Evolutionary conservation across 202 grass and related monocot genomes (phyloP), one percentile per base, ranked within the genome.

Genomic region (Cymbopogon flexuosus): DNA sequence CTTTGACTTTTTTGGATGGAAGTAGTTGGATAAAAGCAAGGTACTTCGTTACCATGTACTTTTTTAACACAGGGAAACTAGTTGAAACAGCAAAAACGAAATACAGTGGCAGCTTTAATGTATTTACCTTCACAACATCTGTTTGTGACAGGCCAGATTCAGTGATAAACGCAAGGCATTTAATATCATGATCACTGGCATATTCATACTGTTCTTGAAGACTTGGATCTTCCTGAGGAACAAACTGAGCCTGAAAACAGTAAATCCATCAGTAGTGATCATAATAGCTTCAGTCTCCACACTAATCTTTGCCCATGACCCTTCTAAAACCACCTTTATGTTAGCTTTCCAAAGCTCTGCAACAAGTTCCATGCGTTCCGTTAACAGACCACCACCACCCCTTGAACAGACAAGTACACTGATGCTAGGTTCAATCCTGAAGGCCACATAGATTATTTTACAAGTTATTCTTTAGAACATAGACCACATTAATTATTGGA

Each of bases 121-220:
- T 49, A 76, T 72, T 80, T 93, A 97, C 94, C 94, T 94, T 93
- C 37, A 97, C 85, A 42, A 92, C 70, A 71, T 89, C 89, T 76
- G 83, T 91, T 81, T 97, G 85, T 70, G 92, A 81, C 56, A 94
- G 75, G 78, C 90, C 88, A 75, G 91, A 89, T 91, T 98, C 95
- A 75, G 88, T 98, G 82, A 98, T 94, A 81, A 94, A 91, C 16
- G 93, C 64, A 65, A 98, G 90, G 49, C 92, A 94, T 77, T 93
- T 94, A 66, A 95, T 94, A 65, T 95, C 92, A 89, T 91, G 82
- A 40, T 95, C 92, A 74, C 70, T 98, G 62, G 95, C 95, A 88
- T 98, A 95, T 75, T 98, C 92, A 65, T 98, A 98, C 59, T 95
- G 95, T 80, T 94, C 95, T 88, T 98, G 93, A 68, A 93, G 83